phyloP scores from a whole-genome alignment of 192 early-diverging fungal genomes.

The Fimicolochytrium jonesii region DNA sequence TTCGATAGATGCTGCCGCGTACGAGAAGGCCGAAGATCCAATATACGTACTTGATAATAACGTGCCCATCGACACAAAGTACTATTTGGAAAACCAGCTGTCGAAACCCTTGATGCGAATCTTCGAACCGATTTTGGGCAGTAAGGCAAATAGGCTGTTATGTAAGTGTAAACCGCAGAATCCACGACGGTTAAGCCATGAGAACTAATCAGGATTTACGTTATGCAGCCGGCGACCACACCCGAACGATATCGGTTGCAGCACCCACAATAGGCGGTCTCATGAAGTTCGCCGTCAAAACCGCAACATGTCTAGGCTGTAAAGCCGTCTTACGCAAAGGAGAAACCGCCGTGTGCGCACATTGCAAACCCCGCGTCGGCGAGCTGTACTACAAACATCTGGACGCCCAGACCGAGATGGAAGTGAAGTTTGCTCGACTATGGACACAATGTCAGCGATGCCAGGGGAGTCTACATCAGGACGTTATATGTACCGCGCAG shows the following conservation, averaged over 20 bases:
- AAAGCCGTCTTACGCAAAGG: slow-evolving; percentile 51
- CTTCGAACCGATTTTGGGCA: slow-evolving; percentile 94
- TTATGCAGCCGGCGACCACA: slow-evolving; percentile 48
- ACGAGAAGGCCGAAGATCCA: slow-evolving; percentile 98
- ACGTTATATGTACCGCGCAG: slow-evolving; percentile 90
- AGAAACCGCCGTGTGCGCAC: slow-evolving; percentile 73
- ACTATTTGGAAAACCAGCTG: slow-evolving; percentile 96
- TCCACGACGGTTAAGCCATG: no score
- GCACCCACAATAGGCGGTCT: slow-evolving; percentile 86
- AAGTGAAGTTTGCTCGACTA: slow-evolving; percentile 74
- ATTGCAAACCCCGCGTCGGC: slow-evolving; percentile 65
- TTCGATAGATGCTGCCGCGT: slow-evolving; percentile 68
- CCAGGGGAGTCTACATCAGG: slow-evolving; percentile 88
- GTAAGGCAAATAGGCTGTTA: slow-evolving; percentile 70
- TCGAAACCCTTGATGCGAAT: slow-evolving; percentile 89
- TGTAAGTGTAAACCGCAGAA: slow-evolving; percentile 52
- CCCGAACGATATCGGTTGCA: slow-evolving; percentile 70
- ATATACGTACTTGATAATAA: slow-evolving; percentile 98
- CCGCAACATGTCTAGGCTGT: slow-evolving; percentile 89
- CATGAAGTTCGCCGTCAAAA: slow-evolving; percentile 92
- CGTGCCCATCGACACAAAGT: slow-evolving; percentile 92
- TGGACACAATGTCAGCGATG: slow-evolving; percentile 99
- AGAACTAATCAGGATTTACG: no score
- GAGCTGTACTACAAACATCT: slow-evolving; percentile 79
- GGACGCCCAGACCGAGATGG: slow-evolving; percentile 63